Conservation (phyloP, 441 rosid species). For the Populus hybrid region DNA sequence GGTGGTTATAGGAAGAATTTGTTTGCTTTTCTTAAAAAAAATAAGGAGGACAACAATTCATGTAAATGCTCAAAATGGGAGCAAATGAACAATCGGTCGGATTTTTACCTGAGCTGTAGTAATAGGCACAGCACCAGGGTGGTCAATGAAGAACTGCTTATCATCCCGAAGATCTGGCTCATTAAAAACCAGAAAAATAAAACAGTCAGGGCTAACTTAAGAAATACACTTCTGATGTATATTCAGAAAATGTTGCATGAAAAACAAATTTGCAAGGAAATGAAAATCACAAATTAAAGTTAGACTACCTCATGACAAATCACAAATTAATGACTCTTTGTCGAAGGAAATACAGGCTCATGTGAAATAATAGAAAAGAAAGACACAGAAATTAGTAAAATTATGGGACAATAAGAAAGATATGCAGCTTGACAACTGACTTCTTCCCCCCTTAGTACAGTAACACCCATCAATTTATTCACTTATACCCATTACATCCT, state of each 20-base stretch:
- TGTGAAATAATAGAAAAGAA: background rate
- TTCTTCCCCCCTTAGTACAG: background rate
- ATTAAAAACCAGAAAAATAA: too few relatives aligned
- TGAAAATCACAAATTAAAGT: background rate
- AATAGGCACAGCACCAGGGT: constrained; percentile 83
- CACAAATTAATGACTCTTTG: background rate
- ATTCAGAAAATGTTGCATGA: background rate
- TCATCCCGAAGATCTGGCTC: constrained; percentile 65
- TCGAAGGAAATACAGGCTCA: background rate
- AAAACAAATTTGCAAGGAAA: background rate
- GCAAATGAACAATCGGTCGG: background rate
- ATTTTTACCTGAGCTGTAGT: constrained; percentile 62
- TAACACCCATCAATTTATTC: background rate
- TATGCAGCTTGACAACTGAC: background rate
- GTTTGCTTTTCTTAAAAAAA: background rate
- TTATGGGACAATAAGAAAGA: background rate
- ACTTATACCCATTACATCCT: background rate
- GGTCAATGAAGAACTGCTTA: constrained; percentile 75
- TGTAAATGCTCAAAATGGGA: background rate
- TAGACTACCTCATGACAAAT: too few relatives aligned
- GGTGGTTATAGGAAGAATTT: background rate
- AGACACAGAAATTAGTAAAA: background rate
- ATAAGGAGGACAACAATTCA: background rate
- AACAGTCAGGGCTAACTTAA: background rate
- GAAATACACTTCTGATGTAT: background rate